Percentiles rank a stretch among this genome's conserved stretches.
Conservation (phyloP, 805 yeast species). For the Metschnikowia bowlesiae region DNA sequence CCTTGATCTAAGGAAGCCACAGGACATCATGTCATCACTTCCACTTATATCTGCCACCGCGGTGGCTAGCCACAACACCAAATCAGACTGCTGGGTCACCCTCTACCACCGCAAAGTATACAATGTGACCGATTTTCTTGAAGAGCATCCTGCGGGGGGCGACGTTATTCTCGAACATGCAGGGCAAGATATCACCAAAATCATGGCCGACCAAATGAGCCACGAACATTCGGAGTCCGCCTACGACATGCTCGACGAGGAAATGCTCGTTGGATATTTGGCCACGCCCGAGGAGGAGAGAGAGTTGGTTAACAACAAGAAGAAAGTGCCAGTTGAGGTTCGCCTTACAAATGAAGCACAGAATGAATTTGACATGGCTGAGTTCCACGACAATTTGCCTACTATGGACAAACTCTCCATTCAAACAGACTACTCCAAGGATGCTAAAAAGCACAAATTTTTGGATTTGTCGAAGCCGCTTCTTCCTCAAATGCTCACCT, state of each 20-base stretch:
- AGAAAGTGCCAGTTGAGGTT: conserved; percentile 57
- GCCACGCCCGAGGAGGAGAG: conserved; percentile 78
- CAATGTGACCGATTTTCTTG: conserved; percentile 69
- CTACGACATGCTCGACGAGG: conserved; percentile 79
- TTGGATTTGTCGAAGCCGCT: conserved; percentile 82
- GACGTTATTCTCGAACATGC: conserved; percentile 55
- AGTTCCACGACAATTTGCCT: conserved; percentile 61
- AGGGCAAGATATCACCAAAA: conserved; percentile 63
- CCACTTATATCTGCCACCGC: conserved; percentile 58
- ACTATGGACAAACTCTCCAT: conserved; percentile 67
- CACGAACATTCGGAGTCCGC: conserved; percentile 86
- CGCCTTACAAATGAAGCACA: conserved; percentile 25
- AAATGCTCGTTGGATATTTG: conserved; percentile 71
- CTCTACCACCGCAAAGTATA: conserved; percentile 76
- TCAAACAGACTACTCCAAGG: conserved; percentile 72
- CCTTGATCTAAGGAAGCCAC: not conserved
- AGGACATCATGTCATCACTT: conserved; percentile 21
- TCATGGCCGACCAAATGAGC: conserved; percentile 65
- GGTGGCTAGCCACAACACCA: conserved; percentile 49
- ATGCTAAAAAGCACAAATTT: conserved; percentile 74
- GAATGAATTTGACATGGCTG: conserved; percentile 28
- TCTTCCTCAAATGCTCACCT: conserved; percentile 70
- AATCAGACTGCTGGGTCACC: conserved; percentile 73
- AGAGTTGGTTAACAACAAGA: conserved; percentile 59
- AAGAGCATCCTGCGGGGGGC: conserved; percentile 69